These are phyloP conservation scores for Salvia hispanica DNA, from an alignment of 257 asterid species.

Conservation along the genomic window DNA sequence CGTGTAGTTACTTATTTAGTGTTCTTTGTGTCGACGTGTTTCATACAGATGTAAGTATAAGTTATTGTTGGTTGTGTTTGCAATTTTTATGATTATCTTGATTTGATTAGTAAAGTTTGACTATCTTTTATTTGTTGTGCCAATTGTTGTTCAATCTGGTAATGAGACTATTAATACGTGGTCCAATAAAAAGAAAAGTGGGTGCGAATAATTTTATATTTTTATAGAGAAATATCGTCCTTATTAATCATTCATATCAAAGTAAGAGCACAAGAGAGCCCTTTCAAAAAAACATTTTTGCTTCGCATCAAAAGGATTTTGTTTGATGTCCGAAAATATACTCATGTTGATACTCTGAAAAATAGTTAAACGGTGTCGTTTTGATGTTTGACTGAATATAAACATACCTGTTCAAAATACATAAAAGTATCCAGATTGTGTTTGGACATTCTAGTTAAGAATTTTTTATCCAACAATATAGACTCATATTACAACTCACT, in stretches of 20 bases:
- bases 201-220: neutral
- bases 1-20: neutral
- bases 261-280: no score
- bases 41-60: neutral
- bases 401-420: no score
- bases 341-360: no score
- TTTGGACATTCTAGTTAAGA: no score
- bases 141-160: neutral
- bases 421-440: no score
- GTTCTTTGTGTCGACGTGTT: neutral
- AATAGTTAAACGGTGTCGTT: no score
- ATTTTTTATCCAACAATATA: no score
- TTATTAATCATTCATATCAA: neutral
- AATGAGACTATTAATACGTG: neutral
- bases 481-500: no score
- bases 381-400: no score
- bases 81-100: neutral
- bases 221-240: neutral
- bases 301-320: no score
- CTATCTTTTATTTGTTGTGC: neutral
- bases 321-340: no score
- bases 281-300: no score
- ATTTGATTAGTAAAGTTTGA: neutral
- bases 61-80: neutral
- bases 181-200: neutral